Percentiles rank a stretch among this genome's conserved stretches.
Conservation (phyloP, 345 rosid genomes). For the Streptanthus diversifolius region DNA sequence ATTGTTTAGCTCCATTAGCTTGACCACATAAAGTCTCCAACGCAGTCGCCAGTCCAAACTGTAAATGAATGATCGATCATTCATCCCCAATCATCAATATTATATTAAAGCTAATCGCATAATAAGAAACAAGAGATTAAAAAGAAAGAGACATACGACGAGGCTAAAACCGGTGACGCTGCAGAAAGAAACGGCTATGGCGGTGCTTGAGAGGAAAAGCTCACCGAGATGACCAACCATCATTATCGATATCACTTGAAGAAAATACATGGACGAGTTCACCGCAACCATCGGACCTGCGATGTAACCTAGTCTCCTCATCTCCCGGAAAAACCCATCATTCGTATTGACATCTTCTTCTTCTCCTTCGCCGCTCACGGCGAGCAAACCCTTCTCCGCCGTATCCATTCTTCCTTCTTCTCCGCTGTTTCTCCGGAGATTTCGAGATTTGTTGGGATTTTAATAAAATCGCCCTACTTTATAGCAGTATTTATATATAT, state of each 20-base stretch:
- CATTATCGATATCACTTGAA: constrained; percentile 59
- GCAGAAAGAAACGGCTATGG: constrained; percentile 69
- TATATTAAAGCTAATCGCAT: not conserved
- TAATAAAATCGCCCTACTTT: not conserved
- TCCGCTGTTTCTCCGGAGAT: not conserved
- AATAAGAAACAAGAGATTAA: not conserved
- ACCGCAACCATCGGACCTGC: constrained; percentile 78
- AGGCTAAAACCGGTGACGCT: constrained; percentile 72
- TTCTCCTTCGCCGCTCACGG: not conserved
- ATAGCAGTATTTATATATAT: not conserved
- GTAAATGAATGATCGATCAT: not conserved
- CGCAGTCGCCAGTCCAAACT: constrained; percentile 75
- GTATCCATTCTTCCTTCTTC: constrained; percentile 22
- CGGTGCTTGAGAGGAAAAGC: constrained; percentile 68
- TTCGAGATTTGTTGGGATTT: constrained; percentile 2
- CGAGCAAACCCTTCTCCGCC: constrained; percentile 36
- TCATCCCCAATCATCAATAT: not conserved
- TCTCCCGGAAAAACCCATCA: constrained; percentile 37
- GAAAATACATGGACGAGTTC: constrained; percentile 43
- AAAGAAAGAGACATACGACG: constrained; percentile 43
- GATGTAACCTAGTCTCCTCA: constrained; percentile 44
- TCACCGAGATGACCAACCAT: constrained; percentile 87
- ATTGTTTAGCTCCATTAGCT: constrained; percentile 73
- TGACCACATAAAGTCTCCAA: constrained; percentile 83
- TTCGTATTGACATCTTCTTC: constrained; percentile 7